phyloP scores from a whole-genome alignment of 768 basidiomycete genomes.

The Suillus brevipes region DNA sequence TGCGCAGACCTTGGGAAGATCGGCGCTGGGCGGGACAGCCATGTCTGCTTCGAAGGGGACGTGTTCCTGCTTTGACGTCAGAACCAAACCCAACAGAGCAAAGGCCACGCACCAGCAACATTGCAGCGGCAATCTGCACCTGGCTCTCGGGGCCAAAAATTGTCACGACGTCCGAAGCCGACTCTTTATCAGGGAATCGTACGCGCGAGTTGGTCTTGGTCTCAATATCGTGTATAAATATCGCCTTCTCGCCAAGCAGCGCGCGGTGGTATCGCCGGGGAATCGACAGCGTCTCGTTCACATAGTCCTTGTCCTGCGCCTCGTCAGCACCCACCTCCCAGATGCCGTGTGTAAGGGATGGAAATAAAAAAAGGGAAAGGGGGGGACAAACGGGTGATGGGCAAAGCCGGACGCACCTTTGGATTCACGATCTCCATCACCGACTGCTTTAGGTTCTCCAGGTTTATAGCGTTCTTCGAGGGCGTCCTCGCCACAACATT shows the following conservation, averaged over 20 bases:
- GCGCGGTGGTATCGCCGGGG: constrained; percentile 95
- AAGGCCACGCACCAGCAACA: constrained; percentile 72
- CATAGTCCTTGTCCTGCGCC: constrained; percentile 91
- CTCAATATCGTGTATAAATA: constrained; percentile 97
- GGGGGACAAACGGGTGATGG: constrained; percentile 1
- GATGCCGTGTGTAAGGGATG: background rate
- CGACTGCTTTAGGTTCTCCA: constrained; percentile 92
- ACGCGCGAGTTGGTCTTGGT: constrained; percentile 93
- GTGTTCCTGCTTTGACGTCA: constrained; percentile 65
- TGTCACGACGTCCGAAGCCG: constrained; percentile 91
- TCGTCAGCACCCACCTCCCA: background rate
- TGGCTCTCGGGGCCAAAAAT: constrained; percentile 97
- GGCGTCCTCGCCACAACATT: constrained; percentile 98
- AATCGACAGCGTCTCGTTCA: constrained; percentile 89
- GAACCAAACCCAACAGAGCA: background rate
- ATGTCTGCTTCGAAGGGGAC: constrained; percentile 96
- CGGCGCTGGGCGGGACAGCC: constrained; percentile 81
- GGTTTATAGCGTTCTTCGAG: constrained; percentile 93
- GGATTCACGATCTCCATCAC: constrained; percentile 98
- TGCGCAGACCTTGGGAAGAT: constrained; percentile 71
- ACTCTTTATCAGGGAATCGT: constrained; percentile 90
- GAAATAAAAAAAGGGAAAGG: constrained; percentile 1
- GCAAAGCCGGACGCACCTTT: constrained; percentile 56
- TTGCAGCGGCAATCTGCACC: constrained; percentile 93
- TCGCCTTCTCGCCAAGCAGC: constrained; percentile 91